Percentiles rank a stretch among this genome's conserved stretches.
Conservation (phyloP, 2,329 filamentous ascomycete genomes). For the Aphanocladium album region DNA sequence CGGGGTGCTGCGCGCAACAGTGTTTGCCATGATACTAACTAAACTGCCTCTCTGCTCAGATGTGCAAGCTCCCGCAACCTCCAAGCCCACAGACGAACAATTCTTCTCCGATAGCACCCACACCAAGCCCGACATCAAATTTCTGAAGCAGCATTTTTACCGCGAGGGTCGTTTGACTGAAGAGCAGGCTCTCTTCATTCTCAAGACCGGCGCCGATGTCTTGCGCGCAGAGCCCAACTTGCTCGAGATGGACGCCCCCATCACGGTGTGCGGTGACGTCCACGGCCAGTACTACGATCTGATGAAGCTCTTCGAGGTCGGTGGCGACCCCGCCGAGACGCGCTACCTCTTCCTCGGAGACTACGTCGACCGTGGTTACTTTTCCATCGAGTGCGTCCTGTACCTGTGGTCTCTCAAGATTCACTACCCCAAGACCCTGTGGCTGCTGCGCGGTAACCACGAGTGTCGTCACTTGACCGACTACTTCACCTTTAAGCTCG, state of each 20-base stretch:
- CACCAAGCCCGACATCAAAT: constrained; percentile 84
- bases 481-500: constrained; percentile 99
- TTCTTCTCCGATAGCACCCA: constrained; percentile 86
- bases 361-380: constrained; percentile 97
- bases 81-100: constrained; percentile 86
- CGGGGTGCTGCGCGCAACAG: background rate
- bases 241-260: constrained; percentile 98
- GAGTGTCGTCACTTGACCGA: constrained; percentile 98
- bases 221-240: constrained; percentile 89
- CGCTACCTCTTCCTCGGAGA: constrained; percentile 95
- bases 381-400: constrained; percentile 97
- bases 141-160: constrained; percentile 98
- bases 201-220: constrained; percentile 80
- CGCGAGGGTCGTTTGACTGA: constrained; percentile 94
- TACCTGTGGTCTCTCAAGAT: constrained; percentile 99
- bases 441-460: constrained; percentile 96
- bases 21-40: background rate
- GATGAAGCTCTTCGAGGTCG: constrained; percentile 99
- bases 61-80: constrained; percentile 94
- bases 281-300: constrained; percentile 99
- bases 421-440: constrained; percentile 95
- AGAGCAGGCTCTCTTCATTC: constrained; percentile 95
- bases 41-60: constrained; percentile 49
- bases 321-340: constrained; percentile 92
- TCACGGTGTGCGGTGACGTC: constrained; percentile 96